Percentiles rank a stretch among this genome's conserved stretches.
These are phyloP conservation scores for Knoxdaviesia proteae DNA, from an alignment of 2,329 filamentous ascomycete genomes.

Conservation along the genomic window DNA sequence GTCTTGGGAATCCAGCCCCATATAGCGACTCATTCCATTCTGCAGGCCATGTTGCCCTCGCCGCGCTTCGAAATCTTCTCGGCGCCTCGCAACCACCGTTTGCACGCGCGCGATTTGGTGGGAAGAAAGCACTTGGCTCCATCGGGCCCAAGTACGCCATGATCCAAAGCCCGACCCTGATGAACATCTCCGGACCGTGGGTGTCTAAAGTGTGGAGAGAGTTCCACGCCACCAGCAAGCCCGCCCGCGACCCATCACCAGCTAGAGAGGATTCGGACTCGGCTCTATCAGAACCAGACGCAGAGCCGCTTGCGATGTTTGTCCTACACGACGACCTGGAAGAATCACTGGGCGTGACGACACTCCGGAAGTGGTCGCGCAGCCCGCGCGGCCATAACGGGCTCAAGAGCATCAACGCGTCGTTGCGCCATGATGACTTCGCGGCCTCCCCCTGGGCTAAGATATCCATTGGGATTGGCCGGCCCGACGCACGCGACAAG, in stretches of 20 bases:
- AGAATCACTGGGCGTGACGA: conserved; percentile 43
- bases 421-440: conserved; percentile 21
- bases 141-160: conserved; percentile 36
- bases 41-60: conserved; percentile 63
- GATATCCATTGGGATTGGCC: conserved; percentile 72
- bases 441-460: conserved; percentile 26
- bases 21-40: conserved; percentile 69
- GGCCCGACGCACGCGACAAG: conserved; percentile 39
- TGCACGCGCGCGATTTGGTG: conserved; percentile 22
- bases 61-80: conserved; percentile 32
- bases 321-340: conserved; percentile 84
- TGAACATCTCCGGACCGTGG: conserved; percentile 68
- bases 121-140: conserved; percentile 28
- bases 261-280: conserved; percentile 5
- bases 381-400: conserved; percentile 58
- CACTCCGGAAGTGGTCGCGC: conserved; percentile 37
- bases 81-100: conserved; percentile 26
- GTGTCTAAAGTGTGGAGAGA: conserved; percentile 44
- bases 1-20: conserved; percentile 63
- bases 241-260: background rate
- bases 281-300: too few relatives aligned
- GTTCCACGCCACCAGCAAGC: conserved; percentile 17
- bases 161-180: conserved; percentile 53
- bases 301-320: conserved; percentile 31
- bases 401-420: conserved; percentile 41